Conservation (phyloP, 1,284 basidiomycete species). For the Heimioporus retisporus region DNA sequence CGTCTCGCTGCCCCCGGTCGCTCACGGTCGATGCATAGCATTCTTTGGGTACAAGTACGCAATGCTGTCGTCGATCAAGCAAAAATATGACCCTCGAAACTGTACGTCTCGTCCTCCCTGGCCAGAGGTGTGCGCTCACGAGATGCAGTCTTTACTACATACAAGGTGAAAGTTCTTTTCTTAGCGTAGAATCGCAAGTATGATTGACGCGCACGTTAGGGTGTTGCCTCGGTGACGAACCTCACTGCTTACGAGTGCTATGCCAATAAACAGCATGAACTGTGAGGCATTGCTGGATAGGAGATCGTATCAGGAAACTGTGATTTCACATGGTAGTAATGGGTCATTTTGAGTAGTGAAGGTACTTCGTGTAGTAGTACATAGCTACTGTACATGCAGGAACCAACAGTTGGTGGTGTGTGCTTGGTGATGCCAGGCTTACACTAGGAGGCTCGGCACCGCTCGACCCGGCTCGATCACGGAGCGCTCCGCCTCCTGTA, state of each 20-base stretch:
- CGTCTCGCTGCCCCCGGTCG: too few relatives aligned
- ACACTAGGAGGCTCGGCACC: too few relatives aligned
- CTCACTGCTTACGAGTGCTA: constrained; percentile 24
- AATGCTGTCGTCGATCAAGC: constrained; percentile 31
- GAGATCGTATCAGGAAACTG: too few relatives aligned
- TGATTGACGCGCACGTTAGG: constrained; percentile 9
- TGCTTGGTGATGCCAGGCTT: too few relatives aligned
- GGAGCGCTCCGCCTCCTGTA: too few relatives aligned
- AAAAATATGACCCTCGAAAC: constrained; percentile 36
- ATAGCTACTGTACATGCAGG: too few relatives aligned
- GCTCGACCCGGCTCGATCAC: too few relatives aligned
- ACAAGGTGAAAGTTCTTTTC: constrained; percentile 24
- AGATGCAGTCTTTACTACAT: constrained; percentile 26
- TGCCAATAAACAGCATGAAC: constrained; percentile 3
- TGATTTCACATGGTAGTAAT: too few relatives aligned
- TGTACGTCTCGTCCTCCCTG: constrained; percentile 21
- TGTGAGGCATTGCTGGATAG: constrained; percentile 3
- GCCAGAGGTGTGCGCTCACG: not conserved
- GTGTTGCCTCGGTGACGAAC: constrained; percentile 24
- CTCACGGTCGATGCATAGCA: constrained; percentile 10
- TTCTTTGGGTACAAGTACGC: constrained; percentile 39
- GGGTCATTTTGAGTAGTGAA: too few relatives aligned
- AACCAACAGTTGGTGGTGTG: too few relatives aligned
- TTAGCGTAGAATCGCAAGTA: not conserved
- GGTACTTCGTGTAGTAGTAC: too few relatives aligned